Evolutionary conservation across 140 eudicot genomes (phyloP), one percentile per base, ranked within the genome.

Genomic region (Oenanthe javanica): DNA sequence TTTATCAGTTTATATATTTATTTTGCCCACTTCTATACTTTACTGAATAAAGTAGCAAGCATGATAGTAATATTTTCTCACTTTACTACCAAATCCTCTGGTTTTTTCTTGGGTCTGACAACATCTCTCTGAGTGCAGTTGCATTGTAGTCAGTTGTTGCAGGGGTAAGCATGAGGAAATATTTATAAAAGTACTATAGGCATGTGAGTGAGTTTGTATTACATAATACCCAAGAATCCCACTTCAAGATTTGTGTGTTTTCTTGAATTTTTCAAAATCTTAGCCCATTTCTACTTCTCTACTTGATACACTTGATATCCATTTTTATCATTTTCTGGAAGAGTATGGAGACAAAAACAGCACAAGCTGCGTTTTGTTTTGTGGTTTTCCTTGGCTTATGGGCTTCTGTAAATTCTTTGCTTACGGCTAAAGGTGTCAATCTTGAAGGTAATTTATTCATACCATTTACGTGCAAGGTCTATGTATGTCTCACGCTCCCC

Each of bases 341-440:
- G 19, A 57, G 38, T 74, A 83, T 83, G 86, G 84, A 67, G 79
- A 79, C 64, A 25, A 77, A 45, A 73, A 76, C 21, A 81, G 54
- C 46, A 81, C 50, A 81, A 43, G 72, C 36, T 81, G 67, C 83
- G 77, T 77, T 85, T 19, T 85, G 80, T 79, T 83, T 42, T 83
- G 63, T 87, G n/a, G 84, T 46, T 83, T 77, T 86, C 23, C 84
- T 93, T 47, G 72, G 79, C 79, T 85, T 85, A 67, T 89, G 88
- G 88, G 81, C 72, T 88, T 88, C 59, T 85, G 82, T 84, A 38
- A 42, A 43, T 85, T 86, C 90, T 82, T 74, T 86, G 93, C 98
- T 94, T 81, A 84, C 98, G 13, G 91, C 98, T 21, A 89, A 88
- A 78, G 98, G 98, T 79, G 94, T 94, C 88, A 94, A 94, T 86